Conservation (phyloP, 345 rosid species). For the Populus deltoides region DNA sequence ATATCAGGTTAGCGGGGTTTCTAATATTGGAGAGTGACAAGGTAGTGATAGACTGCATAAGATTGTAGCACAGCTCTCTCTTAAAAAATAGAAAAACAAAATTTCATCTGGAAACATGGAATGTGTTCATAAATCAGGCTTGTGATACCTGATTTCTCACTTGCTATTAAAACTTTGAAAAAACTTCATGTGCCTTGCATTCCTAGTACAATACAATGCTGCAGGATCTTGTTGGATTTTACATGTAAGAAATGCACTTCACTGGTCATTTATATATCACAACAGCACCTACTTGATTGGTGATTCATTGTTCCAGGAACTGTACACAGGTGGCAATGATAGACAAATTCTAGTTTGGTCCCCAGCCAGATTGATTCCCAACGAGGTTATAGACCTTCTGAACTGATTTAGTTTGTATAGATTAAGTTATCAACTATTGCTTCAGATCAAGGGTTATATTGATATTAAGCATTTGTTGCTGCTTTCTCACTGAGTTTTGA, state of each 20-base stretch:
- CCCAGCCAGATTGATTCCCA: conserved; percentile 41
- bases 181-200: not conserved
- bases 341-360: conserved; percentile 92
- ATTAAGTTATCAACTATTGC: not conserved
- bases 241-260: not conserved
- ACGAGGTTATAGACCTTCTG: conserved; percentile 35
- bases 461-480: not conserved
- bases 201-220: not conserved
- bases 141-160: not conserved
- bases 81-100: not conserved
- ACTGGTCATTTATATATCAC: not conserved
- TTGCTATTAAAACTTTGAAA: no score
- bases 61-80: not conserved
- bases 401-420: not conserved
- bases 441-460: not conserved
- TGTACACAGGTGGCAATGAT: conserved; percentile 79
- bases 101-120: not conserved
- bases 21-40: not conserved
- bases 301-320: conserved; percentile 46
- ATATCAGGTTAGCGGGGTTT: not conserved
- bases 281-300: conserved; percentile 13
- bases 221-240: not conserved
- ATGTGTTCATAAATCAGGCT: not conserved
- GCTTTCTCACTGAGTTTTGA: not conserved
- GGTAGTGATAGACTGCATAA: not conserved